These are phyloP conservation scores for Collariella sp. DNA, from an alignment of 495 filamentous ascomycete species.

Conservation along the genomic window DNA sequence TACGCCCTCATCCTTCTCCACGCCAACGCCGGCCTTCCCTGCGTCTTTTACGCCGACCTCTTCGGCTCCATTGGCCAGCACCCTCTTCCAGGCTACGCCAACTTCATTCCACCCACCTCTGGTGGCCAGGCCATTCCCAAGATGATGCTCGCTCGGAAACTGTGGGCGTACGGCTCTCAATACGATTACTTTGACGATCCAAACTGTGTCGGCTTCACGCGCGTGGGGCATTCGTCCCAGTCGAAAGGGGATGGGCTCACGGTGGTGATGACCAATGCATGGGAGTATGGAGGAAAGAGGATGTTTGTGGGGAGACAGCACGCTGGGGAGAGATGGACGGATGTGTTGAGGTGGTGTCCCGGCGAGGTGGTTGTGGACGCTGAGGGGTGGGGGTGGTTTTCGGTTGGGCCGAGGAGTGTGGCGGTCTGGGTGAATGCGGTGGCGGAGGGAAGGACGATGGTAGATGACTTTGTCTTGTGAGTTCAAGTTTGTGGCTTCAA, in stretches of 20 bases:
- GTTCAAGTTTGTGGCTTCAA: not conserved
- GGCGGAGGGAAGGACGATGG: constrained; percentile 33
- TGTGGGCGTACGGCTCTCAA: constrained; percentile 64
- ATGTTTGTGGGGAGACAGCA: constrained; percentile 56
- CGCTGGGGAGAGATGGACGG: constrained; percentile 52
- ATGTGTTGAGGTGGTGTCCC: constrained; percentile 47
- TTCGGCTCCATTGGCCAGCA: constrained; percentile 56
- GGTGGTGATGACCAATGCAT: constrained; percentile 51
- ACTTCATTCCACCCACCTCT: constrained; percentile 47
- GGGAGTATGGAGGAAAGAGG: constrained; percentile 31
- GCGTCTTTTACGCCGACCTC: constrained; percentile 67
- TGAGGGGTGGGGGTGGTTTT: constrained; percentile 50
- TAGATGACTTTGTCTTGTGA: constrained; percentile 18
- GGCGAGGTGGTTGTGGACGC: constrained; percentile 44
- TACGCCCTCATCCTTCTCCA: constrained; percentile 63
- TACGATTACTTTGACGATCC: constrained; percentile 58
- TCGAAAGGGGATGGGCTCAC: constrained; percentile 42
- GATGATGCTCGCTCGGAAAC: constrained; percentile 54
- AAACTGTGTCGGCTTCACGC: constrained; percentile 61
- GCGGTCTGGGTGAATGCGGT: constrained; percentile 54
- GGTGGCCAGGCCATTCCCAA: constrained; percentile 47
- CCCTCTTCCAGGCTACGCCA: constrained; percentile 20
- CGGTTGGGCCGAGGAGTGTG: constrained; percentile 44
- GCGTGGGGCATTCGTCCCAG: constrained; percentile 33
- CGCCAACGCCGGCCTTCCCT: constrained; percentile 53